Evolutionary conservation across 2,329 filamentous ascomycete species (phyloP).

Genomic region (Colletotrichum phormii): DNA sequence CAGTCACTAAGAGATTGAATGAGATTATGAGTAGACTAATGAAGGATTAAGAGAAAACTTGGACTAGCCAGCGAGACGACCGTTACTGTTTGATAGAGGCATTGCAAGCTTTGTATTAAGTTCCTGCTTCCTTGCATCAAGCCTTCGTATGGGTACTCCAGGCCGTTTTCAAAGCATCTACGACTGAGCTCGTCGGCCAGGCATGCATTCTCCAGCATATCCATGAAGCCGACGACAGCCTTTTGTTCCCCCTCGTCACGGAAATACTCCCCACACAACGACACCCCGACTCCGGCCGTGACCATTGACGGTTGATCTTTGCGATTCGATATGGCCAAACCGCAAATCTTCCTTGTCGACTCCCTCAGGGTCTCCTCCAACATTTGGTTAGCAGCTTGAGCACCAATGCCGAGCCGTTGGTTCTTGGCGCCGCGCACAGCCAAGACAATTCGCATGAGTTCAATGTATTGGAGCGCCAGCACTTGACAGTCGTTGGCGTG

Average conservation of each 20-base stretch:
- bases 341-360: slow-evolving; percentile 65
- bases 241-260: slow-evolving; percentile 56
- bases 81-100: too few species aligned
- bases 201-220: slow-evolving; percentile 60
- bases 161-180: slow-evolving; percentile 56
- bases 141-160: slow-evolving; percentile 54
- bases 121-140: neutral
- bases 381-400: slow-evolving; percentile 44
- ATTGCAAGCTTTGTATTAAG: neutral
- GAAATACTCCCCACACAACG: slow-evolving; percentile 60
- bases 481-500: slow-evolving; percentile 21
- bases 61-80: too few species aligned
- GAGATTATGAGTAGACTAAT: too few species aligned
- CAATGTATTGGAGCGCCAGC: slow-evolving; percentile 11
- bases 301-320: slow-evolving; percentile 67
- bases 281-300: slow-evolving; percentile 65
- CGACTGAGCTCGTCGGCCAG: slow-evolving; percentile 61
- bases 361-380: slow-evolving; percentile 54
- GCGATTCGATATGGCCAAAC: slow-evolving; percentile 67
- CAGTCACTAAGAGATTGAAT: too few species aligned
- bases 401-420: slow-evolving; percentile 50
- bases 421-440: slow-evolving; percentile 65
- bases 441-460: slow-evolving; percentile 58
- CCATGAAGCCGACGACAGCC: slow-evolving; percentile 59
- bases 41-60: too few species aligned